Base-by-base conservation (phyloP, 495 filamentous ascomycete species). In the Penicillium samsonianum region DNA sequence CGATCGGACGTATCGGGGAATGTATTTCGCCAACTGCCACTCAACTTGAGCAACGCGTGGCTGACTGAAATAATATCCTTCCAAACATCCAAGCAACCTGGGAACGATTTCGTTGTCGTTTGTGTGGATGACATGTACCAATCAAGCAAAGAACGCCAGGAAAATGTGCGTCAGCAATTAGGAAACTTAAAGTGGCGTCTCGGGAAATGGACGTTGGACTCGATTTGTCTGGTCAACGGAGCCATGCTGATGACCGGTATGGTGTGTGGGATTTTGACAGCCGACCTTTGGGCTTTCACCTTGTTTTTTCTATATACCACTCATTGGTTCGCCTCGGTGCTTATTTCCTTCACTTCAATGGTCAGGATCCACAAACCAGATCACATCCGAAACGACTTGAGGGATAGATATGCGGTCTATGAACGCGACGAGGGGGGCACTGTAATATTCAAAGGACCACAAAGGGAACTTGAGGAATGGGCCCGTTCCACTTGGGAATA, bases 401-500 rank as follows among this genome's bases (percentile, higher is more conserved):
- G 14, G 22, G 50, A 31, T 46, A 43, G 61, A 7, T 65, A 67
- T 44, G 68, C 68, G 5, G 64, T 67, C 12, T 71, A 69, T 25
- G 58, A 71, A 48, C 68, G 68, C 2, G 61, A 58, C 5, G 68
- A 65, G 16, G 68, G 68, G 11, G 68, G 68, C 16, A 71, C 65
- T n/a, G 68, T 71, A 11, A 63, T 71, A 22, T 71, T 71, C 61
- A 71, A 71, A 33, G 64, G 65, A 6, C 59, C 55, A 35, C 64
- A 71, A 44, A 56, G 61, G 2, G 59, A 55, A n/a, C 60, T 71
- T 14, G 68, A 71, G 53, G 50, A 50, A 2, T 71, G 68, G 68
- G 68, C 68, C 14, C 68, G 68, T 19, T 59, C 59, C 16, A 71
- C 68, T 5, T 71, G 65, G 68, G 60, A 69, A 46, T 71, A 67